Evolutionary conservation across 352 stramenopile species (phyloP).

Genomic region (Paralagenidium karlingii): DNA sequence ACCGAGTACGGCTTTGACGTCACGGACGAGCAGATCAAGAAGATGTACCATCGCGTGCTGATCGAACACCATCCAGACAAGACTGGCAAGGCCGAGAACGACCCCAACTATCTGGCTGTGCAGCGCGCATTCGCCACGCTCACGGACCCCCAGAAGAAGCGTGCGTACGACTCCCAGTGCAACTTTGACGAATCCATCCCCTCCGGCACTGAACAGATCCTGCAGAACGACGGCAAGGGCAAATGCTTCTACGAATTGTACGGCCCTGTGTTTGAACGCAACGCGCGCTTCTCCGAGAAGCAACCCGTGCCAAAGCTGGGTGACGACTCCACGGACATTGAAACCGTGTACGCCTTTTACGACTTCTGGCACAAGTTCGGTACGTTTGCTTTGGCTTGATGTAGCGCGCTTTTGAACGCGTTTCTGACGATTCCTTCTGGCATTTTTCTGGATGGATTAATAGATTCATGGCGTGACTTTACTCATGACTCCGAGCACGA

Average conservation of each 20-base stretch:
- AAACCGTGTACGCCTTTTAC: conserved; percentile 72
- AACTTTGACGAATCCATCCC: conserved; percentile 81
- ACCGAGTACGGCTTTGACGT: conserved; percentile 66
- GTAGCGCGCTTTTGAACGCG: conserved; percentile 7
- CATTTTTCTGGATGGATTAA: too few species aligned
- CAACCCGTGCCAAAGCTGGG: conserved; percentile 64
- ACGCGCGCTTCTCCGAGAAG: conserved; percentile 73
- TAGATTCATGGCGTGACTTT: conserved; percentile 80
- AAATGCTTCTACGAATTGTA: conserved; percentile 83
- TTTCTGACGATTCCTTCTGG: too few species aligned
- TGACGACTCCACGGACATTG: conserved; percentile 39
- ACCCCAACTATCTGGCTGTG: conserved; percentile 80
- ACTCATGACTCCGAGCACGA: conserved; percentile 77
- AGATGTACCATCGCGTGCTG: conserved; percentile 78
- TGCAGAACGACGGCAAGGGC: conserved; percentile 47
- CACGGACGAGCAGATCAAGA: conserved; percentile 77
- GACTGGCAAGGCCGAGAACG: conserved; percentile 82
- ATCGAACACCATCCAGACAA: conserved; percentile 84
- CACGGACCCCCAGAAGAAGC: conserved; percentile 74
- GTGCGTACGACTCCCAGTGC: conserved; percentile 75
- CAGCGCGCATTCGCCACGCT: conserved; percentile 75
- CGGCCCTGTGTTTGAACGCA: conserved; percentile 57
- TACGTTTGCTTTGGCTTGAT: too few species aligned
- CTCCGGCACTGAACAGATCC: conserved; percentile 60
- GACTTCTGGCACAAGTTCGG: conserved; percentile 86